These are phyloP conservation scores for Cyclostephanos invisitatus DNA, from an alignment of 108 stramenopile genomes.

Conservation along the genomic window DNA sequence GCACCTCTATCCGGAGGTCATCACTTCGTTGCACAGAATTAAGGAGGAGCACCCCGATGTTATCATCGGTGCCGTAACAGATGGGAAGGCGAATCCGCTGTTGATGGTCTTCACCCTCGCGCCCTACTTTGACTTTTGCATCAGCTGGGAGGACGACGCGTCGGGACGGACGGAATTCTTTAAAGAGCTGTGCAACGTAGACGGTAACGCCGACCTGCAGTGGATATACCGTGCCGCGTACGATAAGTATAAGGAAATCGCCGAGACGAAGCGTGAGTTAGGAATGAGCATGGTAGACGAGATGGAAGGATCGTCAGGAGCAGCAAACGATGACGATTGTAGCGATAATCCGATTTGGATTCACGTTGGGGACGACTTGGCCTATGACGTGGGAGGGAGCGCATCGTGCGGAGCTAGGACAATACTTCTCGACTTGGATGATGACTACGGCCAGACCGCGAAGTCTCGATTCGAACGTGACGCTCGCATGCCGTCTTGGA, in stretches of 20 bases:
- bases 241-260: conserved; percentile 73
- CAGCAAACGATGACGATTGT: conserved; percentile 17
- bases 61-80: conserved; percentile 87
- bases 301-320: conserved; percentile 17
- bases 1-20: conserved; percentile 75
- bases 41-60: conserved; percentile 78
- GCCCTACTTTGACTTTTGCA: conserved; percentile 87
- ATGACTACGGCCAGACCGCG: conserved; percentile 77
- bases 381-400: conserved; percentile 84
- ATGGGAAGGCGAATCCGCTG: conserved; percentile 84
- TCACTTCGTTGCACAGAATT: conserved; percentile 68
- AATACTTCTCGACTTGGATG: conserved; percentile 75
- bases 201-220: conserved; percentile 73
- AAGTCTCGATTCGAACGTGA: conserved; percentile 68
- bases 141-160: conserved; percentile 90
- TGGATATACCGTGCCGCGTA: conserved; percentile 89
- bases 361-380: conserved; percentile 89
- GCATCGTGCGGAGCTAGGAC: conserved; percentile 85
- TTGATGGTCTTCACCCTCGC: conserved; percentile 88
- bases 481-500: conserved; percentile 69
- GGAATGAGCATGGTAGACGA: conserved; percentile 12
- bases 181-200: conserved; percentile 66
- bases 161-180: conserved; percentile 76
- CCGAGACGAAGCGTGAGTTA: conserved; percentile 55
- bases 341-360: conserved; percentile 69